phyloP scores from a whole-genome alignment of 305 asterid genomes.

The Rubia tinctorum region DNA sequence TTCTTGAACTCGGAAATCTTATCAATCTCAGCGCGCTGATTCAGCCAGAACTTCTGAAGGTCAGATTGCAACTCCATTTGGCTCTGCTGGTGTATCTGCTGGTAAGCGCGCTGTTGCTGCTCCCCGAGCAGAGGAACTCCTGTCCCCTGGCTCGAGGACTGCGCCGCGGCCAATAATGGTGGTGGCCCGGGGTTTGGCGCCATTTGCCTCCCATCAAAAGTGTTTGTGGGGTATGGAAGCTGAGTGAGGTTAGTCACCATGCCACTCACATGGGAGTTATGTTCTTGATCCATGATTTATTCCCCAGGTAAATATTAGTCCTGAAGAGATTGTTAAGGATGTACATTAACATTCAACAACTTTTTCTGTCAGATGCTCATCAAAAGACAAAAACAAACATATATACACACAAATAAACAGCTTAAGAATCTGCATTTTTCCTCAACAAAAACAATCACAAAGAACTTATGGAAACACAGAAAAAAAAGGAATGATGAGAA shows the following conservation, averaged over 20 bases:
- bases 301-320: background rate
- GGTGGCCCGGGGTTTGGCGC: constrained; percentile 1
- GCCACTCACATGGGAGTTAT: constrained; percentile 13
- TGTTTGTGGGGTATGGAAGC: constrained; percentile 9
- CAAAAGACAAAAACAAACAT: background rate
- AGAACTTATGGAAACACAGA: background rate
- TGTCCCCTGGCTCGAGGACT: constrained; percentile 8
- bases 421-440: too few species aligned
- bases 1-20: constrained; percentile 21
- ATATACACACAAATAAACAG: too few species aligned
- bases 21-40: constrained; percentile 17
- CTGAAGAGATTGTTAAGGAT: background rate
- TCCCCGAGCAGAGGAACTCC: constrained; percentile 10
- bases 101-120: constrained; percentile 10
- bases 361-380: background rate
- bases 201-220: constrained; percentile 11
- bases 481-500: background rate
- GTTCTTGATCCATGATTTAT: constrained; percentile 18
- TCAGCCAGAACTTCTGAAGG: constrained; percentile 19
- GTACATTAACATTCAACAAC: background rate
- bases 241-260: constrained; percentile 6
- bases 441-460: too few species aligned
- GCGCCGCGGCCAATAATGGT: background rate
- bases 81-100: constrained; percentile 21
- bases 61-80: constrained; percentile 10